phyloP scores from a whole-genome alignment of 768 basidiomycete genomes.

The Tephrocybe sp. region DNA sequence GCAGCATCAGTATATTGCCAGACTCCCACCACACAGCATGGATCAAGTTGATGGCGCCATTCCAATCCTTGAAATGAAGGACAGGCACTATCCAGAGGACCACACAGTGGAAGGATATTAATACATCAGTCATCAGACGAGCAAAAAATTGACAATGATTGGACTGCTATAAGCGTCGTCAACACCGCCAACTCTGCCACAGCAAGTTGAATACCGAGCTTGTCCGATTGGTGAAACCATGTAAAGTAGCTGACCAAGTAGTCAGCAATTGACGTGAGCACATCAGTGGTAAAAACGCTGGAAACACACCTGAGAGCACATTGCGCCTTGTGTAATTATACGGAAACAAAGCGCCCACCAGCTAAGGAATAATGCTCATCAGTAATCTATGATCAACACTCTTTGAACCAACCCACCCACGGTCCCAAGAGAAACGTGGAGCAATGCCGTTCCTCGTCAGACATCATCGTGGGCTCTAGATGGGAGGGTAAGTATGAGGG shows the following conservation, averaged over 20 bases:
- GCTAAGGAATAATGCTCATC: constrained; percentile 14
- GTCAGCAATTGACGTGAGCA: neutral
- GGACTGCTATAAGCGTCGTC: constrained; percentile 29
- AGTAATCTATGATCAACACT: neutral
- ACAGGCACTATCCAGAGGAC: constrained; percentile 31
- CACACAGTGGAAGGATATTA: constrained; percentile 13
- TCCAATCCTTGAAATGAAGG: constrained; percentile 25
- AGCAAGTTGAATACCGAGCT: constrained; percentile 15
- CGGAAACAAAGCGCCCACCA: constrained; percentile 30
- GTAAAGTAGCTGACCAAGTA: constrained; percentile 29
- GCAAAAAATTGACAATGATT: constrained; percentile 25
- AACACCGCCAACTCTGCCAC: constrained; percentile 26
- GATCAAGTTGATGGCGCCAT: constrained; percentile 27
- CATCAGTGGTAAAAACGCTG: neutral
- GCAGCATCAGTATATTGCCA: constrained; percentile 29
- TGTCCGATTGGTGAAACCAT: constrained; percentile 25
- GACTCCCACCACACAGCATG: constrained; percentile 34
- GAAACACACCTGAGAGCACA: constrained; percentile 27
- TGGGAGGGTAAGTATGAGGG: no score
- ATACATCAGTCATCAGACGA: neutral
- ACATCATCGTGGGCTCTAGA: constrained; percentile 13
- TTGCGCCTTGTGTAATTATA: constrained; percentile 28
- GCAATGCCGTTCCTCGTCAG: constrained; percentile 22
- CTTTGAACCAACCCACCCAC: constrained; percentile 23
- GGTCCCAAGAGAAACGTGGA: constrained; percentile 30